Evolutionary conservation across 148 eudicot genomes (phyloP), one percentile per base, ranked within the genome.

Genomic region (Camellia granthamiana): DNA sequence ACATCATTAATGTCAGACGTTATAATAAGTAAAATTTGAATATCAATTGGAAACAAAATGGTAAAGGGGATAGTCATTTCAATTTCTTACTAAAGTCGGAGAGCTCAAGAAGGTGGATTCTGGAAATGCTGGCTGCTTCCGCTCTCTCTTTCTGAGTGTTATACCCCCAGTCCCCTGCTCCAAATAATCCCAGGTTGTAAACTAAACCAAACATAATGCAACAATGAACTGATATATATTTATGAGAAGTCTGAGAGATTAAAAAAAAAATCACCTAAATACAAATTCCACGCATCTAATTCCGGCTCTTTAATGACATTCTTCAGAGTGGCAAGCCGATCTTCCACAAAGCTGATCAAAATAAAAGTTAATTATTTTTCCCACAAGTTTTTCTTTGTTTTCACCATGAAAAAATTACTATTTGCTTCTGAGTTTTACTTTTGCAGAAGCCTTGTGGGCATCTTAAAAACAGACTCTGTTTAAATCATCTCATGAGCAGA

Each of bases 261-360:
- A n/a, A 44, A 12, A 16, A 49, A 44, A 12, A 16, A 49, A 67
- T 89, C 83, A 96, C 99, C 99, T 86, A 96, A 83, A 83, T 96
- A 93, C 81, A 96, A 85, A 88, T 94, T 93, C 99, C 98, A 96
- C 44, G 83, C 83, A 63, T 91, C 89, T 79, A 96, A 83, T 74
- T 92, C 98, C 54, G 92, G 88, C 81, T 92, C 98, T 78, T 93
- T 96, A 69, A 96, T 96, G 55, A 96, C 99, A 86, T 96, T 96
- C 88, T 91, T 96, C 64, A 96, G 84, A 42, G 98, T 93, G 23
- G 92, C 98, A 58, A 96, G 90, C 19, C 99, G 92, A 81, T 96
- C 99, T 88, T 96, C 99, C 82, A 96, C 99, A 85, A 96, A 96
- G 90, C 99, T 95, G 90, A 69, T 76, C 69, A 85, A 81, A 42